Percentiles rank a stretch among this genome's conserved stretches.
phyloP scores from a whole-genome alignment of 805 yeast genomes.

The Starmera amethionina region DNA sequence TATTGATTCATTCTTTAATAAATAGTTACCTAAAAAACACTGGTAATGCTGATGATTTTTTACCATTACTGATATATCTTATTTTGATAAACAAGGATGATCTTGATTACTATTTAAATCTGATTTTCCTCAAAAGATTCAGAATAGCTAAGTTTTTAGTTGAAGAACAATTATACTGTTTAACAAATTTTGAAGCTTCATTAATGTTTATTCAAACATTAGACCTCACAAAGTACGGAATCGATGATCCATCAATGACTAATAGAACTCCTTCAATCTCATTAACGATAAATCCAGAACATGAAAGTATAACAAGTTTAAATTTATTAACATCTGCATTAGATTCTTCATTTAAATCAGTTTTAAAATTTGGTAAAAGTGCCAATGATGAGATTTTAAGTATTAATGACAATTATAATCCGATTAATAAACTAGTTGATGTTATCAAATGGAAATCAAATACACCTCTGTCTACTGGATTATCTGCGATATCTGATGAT shows the following conservation, averaged over 20 bases:
- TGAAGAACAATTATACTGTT: conserved; percentile 13
- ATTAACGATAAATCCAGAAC: background rate
- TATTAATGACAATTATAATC: conserved; percentile 6
- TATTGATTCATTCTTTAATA: conserved; percentile 9
- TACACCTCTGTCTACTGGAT: background rate
- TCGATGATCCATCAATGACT: background rate
- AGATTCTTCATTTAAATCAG: conserved; percentile 3
- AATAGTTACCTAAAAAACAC: conserved; percentile 2
- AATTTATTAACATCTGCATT: conserved; percentile 1
- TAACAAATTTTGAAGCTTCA: conserved; percentile 19
- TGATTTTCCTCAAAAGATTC: conserved; percentile 14
- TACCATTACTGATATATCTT: conserved; percentile 16
- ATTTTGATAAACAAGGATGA: conserved; percentile 6
- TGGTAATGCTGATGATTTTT: conserved; percentile 14
- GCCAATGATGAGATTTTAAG: conserved; percentile 10
- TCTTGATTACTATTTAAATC: conserved; percentile 12
- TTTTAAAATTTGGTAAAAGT: conserved; percentile 1
- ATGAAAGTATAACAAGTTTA: background rate
- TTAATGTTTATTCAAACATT: conserved; percentile 8
- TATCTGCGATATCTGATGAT: background rate
- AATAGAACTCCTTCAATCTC: background rate
- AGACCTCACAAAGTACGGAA: too few relatives aligned
- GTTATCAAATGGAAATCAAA: conserved; percentile 13
- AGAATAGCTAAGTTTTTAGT: conserved; percentile 9
- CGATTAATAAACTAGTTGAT: conserved; percentile 12